phyloP scores from a whole-genome alignment of 306 rosid genomes.

The Sesbania bispinosa region DNA sequence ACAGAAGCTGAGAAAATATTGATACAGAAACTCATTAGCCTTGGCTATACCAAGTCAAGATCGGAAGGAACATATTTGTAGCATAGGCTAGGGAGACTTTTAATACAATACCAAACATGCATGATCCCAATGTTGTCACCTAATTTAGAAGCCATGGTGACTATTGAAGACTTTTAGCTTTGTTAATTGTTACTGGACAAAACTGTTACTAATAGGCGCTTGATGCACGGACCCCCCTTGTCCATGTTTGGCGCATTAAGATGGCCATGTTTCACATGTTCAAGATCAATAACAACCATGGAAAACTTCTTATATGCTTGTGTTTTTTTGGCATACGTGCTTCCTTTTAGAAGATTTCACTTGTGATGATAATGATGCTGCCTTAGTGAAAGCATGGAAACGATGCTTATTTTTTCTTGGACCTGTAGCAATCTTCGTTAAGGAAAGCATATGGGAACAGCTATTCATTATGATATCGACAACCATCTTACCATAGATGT shows the following conservation, averaged over 20 bases:
- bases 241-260: neutral
- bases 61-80: conserved; percentile 40
- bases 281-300: neutral
- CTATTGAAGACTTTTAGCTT: neutral
- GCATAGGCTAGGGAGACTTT: neutral
- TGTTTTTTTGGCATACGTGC: neutral
- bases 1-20: conserved; percentile 79
- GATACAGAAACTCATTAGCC: conserved; percentile 61
- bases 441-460: neutral
- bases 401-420: neutral
- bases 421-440: too few species aligned
- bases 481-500: too few species aligned
- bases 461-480: neutral
- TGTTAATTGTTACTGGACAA: neutral
- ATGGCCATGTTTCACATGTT: neutral
- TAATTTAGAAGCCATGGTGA: conserved; percentile 8
- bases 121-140: neutral
- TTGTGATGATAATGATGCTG: too few species aligned
- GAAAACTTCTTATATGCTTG: neutral
- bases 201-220: neutral
- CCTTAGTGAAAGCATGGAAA: neutral
- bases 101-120: neutral
- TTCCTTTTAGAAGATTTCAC: too few species aligned
- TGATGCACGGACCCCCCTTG: neutral
- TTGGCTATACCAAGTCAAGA: conserved; percentile 61